Percentiles rank a stretch among this genome's conserved stretches.
Evolutionary conservation across 768 basidiomycete species (phyloP).

Genomic region (Paxillus rubicundulus): DNA sequence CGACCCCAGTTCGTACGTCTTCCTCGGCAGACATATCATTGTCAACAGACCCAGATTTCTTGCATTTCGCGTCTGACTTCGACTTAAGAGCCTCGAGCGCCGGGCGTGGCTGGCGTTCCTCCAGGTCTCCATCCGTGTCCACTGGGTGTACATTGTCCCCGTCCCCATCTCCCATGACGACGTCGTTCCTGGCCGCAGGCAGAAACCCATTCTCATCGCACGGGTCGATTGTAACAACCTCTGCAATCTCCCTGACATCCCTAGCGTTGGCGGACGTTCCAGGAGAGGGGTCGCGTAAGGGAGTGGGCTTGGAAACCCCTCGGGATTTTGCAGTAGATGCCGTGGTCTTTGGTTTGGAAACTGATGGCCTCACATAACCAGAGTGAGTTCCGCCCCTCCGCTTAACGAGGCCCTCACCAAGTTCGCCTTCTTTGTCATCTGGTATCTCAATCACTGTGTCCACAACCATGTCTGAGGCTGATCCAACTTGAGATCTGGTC

Average conservation of each 20-base stretch:
- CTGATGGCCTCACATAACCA: not conserved
- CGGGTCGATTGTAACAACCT: constrained; percentile 13
- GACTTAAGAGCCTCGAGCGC: not conserved
- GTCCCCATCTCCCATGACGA: not conserved
- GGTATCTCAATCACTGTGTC: constrained; percentile 25
- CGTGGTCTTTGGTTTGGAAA: constrained; percentile 1
- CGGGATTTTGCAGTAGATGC: constrained; percentile 6
- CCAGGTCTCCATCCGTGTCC: not conserved
- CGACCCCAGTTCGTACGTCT: not conserved
- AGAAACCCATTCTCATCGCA: constrained; percentile 7
- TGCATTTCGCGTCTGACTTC: constrained; percentile 1
- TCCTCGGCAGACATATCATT: not conserved
- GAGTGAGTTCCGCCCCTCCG: not conserved
- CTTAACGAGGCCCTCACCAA: not conserved
- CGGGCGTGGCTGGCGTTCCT: not conserved
- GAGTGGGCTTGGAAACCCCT: constrained; percentile 2
- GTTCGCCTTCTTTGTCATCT: constrained; percentile 14
- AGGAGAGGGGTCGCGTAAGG: not conserved
- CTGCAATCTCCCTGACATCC: constrained; percentile 31
- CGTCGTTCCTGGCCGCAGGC: constrained; percentile 3
- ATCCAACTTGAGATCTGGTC: not conserved
- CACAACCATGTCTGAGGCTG: constrained; percentile 12
- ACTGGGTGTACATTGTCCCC: not conserved
- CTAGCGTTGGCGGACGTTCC: constrained; percentile 19
- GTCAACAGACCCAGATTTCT: not conserved